Base-by-base conservation (phyloP, 495 filamentous ascomycete genomes). In the Penicillium cinerascens region DNA sequence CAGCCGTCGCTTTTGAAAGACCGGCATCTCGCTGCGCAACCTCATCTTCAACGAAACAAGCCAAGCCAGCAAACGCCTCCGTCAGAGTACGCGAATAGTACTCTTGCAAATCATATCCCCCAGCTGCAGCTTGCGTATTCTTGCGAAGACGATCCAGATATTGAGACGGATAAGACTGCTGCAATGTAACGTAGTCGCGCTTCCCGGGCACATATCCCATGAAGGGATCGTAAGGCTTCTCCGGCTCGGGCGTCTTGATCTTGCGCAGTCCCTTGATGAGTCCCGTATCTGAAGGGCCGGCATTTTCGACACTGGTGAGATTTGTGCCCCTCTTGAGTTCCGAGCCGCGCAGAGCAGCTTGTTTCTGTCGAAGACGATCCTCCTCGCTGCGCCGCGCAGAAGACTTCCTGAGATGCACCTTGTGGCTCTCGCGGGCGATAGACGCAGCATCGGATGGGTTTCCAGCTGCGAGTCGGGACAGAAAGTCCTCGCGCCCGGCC, bases 1-100 rank as follows among this genome's bases (percentile, higher is more conserved):
- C 72, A 18, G 65, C 61, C 23, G 61, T 53, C 39, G 63, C 47
- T 18, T 60, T 63, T 26, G 63, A 51, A 11, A 21, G 20, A 18
- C 53, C 54, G 13, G 54, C 51, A 44, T 80, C 71, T 29, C 72
- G 58, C 54, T 73, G 63, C 4, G 74, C 56, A 50, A 89, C 75
- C 64, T 96, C 91, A 21, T 97, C 92, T 35, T 82, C 87, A 23
- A 91, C 64, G 58, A 96, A 87, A 40, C 89, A 86, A 1, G 88
- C 91, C 56, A 98, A 67, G 0, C 93, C 93, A 0, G 87, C 82
- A 70, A 96, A 98, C 0, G 92, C 92, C 63, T 96, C 92, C 58
- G 88, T 83, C 71, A 97, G 68, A 17, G 87, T 85, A 20, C 91
- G 75, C 22, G 83, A 73, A 62, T 87, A 91, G 59, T 91, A 97